Evolutionary conservation across 306 rosid genomes (phyloP), one percentile per base, ranked within the genome.

Genomic region (Cyclanthera cordifolia): DNA sequence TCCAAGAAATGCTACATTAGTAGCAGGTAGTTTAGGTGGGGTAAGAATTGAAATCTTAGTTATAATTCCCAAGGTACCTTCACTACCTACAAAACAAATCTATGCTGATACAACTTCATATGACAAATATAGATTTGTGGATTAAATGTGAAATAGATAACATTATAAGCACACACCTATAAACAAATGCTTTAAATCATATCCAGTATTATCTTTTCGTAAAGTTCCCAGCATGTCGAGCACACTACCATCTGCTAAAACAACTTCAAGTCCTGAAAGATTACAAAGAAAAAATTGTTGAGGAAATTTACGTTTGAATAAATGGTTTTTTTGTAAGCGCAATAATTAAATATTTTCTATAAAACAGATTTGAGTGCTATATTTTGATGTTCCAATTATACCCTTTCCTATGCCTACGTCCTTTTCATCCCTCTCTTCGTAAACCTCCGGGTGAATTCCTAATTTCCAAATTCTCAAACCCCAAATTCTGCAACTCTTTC

Each of bases 131-230:
- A 41, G 27, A 46, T 76, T 65, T 74, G 65, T 50, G 21, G 48
- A 50, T 66, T 59, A 69, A 61, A 69, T n/a, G 53, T 67, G 24
- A 66, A 71, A 69, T 1, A 15, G 25, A 54, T 30, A 17, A 50
- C 9, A 37, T 76, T 72, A 56, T 72, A 46, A 30, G 41, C 45
- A 20, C 77, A 75, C 76, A 89, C 98, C 98, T 80, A 93, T 87
- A 81, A 89, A 93, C 69, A 93, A 80, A 84, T 93, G 98, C 81
- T 93, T 93, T 72, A 93, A 75, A 77, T 84, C 94, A 75, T 93
- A 89, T 65, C 98, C 98, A 73, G 98, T 93, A 72, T 93, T 93
- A 84, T 93, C 98, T 79, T 93, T 93, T 66, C 96, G 92, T 63
- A 93, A 74, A 71, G 89, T 85, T 76, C 88, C 83, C 70, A 93